Conservation (phyloP, 2,329 filamentous ascomycete species). For the Emmonsia crescens region DNA sequence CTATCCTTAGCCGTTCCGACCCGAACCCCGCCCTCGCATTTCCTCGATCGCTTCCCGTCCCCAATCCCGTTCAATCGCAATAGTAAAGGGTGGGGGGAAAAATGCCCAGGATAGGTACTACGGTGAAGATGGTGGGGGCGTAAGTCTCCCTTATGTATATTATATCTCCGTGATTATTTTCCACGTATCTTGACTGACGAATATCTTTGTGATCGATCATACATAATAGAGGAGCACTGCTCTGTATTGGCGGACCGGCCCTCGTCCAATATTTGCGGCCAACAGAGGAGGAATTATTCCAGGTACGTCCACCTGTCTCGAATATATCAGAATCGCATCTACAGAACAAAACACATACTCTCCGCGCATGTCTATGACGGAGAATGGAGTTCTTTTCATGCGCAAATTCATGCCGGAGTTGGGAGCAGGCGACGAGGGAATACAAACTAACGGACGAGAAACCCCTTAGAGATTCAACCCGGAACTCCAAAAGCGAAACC, state of each 20-base stretch:
- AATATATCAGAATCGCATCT: background rate
- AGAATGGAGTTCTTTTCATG: background rate
- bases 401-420: background rate
- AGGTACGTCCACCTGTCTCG: slow-evolving; percentile 28
- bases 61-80: background rate
- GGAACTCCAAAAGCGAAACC: slow-evolving; percentile 76
- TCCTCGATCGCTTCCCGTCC: background rate
- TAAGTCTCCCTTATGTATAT: slow-evolving; percentile 2
- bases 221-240: slow-evolving; percentile 50
- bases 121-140: slow-evolving; percentile 3
- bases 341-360: background rate
- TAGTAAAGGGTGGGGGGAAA: background rate
- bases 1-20: background rate
- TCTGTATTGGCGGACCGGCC: slow-evolving; percentile 75
- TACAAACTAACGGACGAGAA: background rate
- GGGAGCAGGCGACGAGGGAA: too few species aligned
- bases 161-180: background rate
- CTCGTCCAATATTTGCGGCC: slow-evolving; percentile 63
- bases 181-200: slow-evolving; percentile 6
- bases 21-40: background rate
- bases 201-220: too few species aligned
- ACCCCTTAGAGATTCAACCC: slow-evolving; percentile 66
- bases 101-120: slow-evolving; percentile 1
- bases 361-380: background rate
- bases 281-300: slow-evolving; percentile 83